These are phyloP conservation scores for Asterella californica DNA, from an alignment of 225 moss, liverwort and hornwort genomes.

Conservation along the genomic window DNA sequence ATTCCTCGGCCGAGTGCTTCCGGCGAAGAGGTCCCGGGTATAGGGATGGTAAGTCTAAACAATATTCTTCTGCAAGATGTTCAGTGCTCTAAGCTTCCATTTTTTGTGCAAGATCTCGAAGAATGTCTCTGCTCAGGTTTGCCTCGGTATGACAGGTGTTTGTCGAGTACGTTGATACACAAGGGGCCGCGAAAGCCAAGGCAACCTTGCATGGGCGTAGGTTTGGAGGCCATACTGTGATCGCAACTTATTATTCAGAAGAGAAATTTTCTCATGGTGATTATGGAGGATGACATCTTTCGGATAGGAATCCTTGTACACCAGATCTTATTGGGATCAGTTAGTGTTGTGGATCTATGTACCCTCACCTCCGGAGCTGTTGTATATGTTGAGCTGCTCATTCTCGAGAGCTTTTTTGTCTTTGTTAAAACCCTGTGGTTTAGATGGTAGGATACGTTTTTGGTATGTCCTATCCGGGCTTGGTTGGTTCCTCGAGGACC, in stretches of 20 bases:
- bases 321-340: slow-evolving; percentile 4
- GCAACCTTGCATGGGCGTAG: slow-evolving; percentile 77
- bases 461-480: slow-evolving; percentile 13
- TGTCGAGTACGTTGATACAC: slow-evolving; percentile 66
- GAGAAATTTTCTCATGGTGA: slow-evolving; percentile 82
- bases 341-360: slow-evolving; percentile 17
- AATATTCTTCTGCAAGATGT: background rate
- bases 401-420: slow-evolving; percentile 24
- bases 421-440: slow-evolving; percentile 18
- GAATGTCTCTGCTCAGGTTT: background rate
- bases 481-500: slow-evolving; percentile 20
- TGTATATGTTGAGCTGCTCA: slow-evolving; percentile 44
- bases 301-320: slow-evolving; percentile 10
- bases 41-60: slow-evolving; percentile 43
- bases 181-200: slow-evolving; percentile 73
- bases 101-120: background rate
- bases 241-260: slow-evolving; percentile 78
- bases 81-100: too few species aligned
- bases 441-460: slow-evolving; percentile 11
- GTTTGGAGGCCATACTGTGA: slow-evolving; percentile 76
- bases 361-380: slow-evolving; percentile 28
- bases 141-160: slow-evolving; percentile 51
- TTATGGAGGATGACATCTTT: slow-evolving; percentile 54
- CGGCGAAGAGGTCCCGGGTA: slow-evolving; percentile 48
- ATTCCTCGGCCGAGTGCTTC: slow-evolving; percentile 43